phyloP scores from a whole-genome alignment of 176 grass and related monocot species.

The Oryza brachyantha region DNA sequence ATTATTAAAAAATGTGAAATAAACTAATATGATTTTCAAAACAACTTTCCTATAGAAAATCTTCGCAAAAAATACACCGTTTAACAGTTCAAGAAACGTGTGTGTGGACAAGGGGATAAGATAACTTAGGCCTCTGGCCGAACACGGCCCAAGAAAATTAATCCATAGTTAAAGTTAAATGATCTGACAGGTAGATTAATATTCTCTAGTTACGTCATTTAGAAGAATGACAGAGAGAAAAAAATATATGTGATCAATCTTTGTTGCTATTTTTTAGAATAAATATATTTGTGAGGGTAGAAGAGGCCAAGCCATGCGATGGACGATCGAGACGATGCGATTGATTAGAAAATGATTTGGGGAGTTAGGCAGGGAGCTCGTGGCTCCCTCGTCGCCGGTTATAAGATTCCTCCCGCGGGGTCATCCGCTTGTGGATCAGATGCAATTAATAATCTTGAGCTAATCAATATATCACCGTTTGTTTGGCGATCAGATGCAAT shows the following conservation, averaged over 20 bases:
- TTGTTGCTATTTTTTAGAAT: neutral
- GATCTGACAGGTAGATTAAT: neutral
- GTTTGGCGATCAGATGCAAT: no score
- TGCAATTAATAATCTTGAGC: constrained; percentile 14
- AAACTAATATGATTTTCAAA: no score
- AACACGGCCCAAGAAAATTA: no score
- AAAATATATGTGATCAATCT: constrained; percentile 3
- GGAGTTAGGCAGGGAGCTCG: neutral
- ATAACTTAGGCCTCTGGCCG: no score
- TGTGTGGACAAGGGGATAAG: no score
- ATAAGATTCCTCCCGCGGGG: neutral
- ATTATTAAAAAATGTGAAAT: no score
- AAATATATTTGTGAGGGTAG: neutral
- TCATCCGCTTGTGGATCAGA: neutral
- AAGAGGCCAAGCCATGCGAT: neutral
- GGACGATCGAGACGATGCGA: constrained; percentile 1
- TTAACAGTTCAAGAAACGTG: no score
- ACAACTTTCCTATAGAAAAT: no score
- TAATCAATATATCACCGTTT: no score
- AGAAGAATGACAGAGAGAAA: no score
- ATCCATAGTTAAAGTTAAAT: neutral
- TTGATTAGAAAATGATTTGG: neutral
- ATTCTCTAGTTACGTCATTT: neutral
- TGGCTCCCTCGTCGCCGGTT: neutral
- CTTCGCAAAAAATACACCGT: no score